Evolutionary conservation across 352 stramenopile species (phyloP), one percentile per base, ranked within the genome.

Genomic region (Aphanomyces invadans): DNA sequence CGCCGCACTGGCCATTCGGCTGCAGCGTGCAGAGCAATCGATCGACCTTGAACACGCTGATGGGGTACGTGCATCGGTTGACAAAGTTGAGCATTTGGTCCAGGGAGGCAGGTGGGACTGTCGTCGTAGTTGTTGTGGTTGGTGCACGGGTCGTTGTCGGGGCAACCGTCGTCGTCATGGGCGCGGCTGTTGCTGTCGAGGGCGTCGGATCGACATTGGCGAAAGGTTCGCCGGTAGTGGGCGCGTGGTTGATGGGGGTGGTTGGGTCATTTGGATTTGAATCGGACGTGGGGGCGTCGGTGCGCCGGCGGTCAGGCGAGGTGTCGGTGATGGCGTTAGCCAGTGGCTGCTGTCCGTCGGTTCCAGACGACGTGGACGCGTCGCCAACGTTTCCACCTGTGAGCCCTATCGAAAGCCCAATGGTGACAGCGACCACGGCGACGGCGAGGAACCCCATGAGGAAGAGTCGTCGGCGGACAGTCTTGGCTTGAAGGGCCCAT

Each of bases 41-140:
- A 59, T 72, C 70, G 51, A 67, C 60, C 15, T 71, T 51, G 52
- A 54, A 70, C 19, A 76, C 51, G 4, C 62, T 54, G 46, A 76
- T 57, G 2, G 67, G 26, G 38, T 68, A 59, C 12, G 45, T n/a
- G 28, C 70, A 74, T 26, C 70, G 62, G 55, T 78, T 76, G 31
- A 57, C 28, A 49, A 67, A 67, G 5, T 28, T 67, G 12, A 67
- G 42, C 39, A 28, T 67, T 4, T 53, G 28, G 25, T 15, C 53
- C 17, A 29, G 21, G 4, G 59, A 4, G 25, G 36, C 12, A 15
- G 49, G 12, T 0, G 49, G 49, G 19, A 26, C 5, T 26, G 60
- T 28, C 33, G 60, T 49, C 38, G 60, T 63, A 11, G 55, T 29
- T 52, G 55, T 33, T 15, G 48, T 32, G 28, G 48, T 55, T 15